Conservation (phyloP, 106 monocot genomes). For the Dendrobium chrysotoxum region DNA sequence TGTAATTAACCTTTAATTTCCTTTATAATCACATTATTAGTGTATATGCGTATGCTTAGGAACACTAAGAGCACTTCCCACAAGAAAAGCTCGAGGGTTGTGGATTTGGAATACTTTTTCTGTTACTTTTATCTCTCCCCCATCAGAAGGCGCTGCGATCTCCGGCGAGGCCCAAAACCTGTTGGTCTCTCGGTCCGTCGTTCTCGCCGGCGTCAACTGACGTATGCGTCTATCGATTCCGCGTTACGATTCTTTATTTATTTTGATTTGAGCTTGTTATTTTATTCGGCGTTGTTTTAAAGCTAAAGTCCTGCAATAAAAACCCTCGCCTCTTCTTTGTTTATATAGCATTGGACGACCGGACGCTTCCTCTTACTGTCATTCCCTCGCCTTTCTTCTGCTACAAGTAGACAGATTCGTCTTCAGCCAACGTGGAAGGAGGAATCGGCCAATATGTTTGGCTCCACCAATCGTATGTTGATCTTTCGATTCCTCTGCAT, state of each 20-base stretch:
- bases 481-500: neutral
- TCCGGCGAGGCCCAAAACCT: neutral
- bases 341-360: neutral
- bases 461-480: conserved; percentile 48
- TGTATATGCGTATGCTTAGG: no score
- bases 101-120: neutral
- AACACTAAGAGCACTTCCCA: no score
- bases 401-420: neutral
- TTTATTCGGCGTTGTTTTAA: conserved; percentile 16
- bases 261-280: neutral
- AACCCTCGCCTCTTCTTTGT: neutral
- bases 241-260: neutral
- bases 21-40: no score
- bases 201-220: neutral
- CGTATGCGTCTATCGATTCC: neutral
- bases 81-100: neutral
- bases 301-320: conserved; percentile 3
- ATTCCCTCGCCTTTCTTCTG: neutral
- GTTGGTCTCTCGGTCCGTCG: neutral
- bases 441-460: conserved; percentile 36
- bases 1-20: no score
- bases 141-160: neutral
- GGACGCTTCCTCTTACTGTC: neutral
- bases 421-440: conserved; percentile 1
- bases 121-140: neutral